These are phyloP conservation scores for Trichoderma reesei DNA, from an alignment of 495 filamentous ascomycete genomes.

Conservation along the genomic window DNA sequence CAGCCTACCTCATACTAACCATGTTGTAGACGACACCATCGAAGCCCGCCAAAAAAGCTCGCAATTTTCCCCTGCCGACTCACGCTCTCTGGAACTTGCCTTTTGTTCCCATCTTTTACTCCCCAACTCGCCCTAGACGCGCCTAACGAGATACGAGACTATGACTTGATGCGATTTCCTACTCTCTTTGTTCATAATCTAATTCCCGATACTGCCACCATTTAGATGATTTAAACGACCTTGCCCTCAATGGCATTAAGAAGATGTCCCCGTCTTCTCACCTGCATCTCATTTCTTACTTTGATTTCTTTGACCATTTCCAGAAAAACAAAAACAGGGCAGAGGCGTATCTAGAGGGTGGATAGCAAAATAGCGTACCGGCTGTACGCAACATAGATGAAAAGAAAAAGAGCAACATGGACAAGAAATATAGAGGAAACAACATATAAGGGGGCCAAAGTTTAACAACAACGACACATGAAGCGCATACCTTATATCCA, in stretches of 20 bases:
- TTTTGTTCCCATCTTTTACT: constrained; percentile 55
- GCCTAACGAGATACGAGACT: constrained; percentile 7
- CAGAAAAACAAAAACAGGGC: neutral
- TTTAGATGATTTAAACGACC: neutral
- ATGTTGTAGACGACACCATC: constrained; percentile 24
- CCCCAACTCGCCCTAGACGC: constrained; percentile 20
- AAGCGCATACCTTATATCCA: neutral
- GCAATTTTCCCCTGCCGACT: constrained; percentile 53
- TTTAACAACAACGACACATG: neutral
- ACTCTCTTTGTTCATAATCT: neutral
- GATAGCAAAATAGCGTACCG: neutral
- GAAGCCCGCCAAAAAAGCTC: constrained; percentile 31
- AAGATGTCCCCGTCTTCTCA: neutral
- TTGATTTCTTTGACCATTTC: too few species aligned
- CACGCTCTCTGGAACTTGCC: constrained; percentile 55
- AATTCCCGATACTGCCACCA: neutral
- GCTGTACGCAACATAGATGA: too few species aligned
- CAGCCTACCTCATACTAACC: constrained; percentile 1
- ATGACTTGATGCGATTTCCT: neutral
- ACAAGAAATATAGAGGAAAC: neutral
- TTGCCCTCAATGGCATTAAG: neutral
- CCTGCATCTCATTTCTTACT: neutral
- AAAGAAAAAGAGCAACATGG: neutral
- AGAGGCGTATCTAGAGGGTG: neutral
- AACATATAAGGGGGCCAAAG: neutral